phyloP scores from a whole-genome alignment of 2,329 filamentous ascomycete species.

The Fusarium sp. region DNA sequence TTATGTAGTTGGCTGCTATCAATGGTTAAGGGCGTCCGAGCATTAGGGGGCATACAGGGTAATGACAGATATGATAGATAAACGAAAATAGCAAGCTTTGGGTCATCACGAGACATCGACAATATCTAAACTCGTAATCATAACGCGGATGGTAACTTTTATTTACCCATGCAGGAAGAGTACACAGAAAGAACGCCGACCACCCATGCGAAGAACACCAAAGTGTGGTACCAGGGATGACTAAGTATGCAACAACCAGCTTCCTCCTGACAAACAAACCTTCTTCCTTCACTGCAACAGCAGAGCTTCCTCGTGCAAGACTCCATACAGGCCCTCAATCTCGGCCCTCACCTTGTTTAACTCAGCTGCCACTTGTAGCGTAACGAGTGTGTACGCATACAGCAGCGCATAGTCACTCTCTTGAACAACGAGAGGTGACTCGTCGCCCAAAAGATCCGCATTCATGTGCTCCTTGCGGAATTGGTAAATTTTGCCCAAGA shows the following conservation, averaged over 20 bases:
- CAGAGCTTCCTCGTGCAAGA: constrained; percentile 70
- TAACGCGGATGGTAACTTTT: constrained; percentile 1
- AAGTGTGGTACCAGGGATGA: neutral
- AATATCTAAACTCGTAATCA: neutral
- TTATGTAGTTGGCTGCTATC: neutral
- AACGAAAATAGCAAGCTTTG: neutral
- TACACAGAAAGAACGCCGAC: neutral
- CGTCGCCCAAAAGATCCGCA: constrained; percentile 40
- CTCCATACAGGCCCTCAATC: constrained; percentile 73
- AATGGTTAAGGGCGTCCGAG: constrained; percentile 17
- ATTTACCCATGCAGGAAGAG: neutral
- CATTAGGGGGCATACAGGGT: constrained; percentile 1
- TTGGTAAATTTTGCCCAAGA: constrained; percentile 88
- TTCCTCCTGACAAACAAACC: neutral
- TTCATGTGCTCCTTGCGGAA: constrained; percentile 78
- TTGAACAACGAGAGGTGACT: constrained; percentile 59
- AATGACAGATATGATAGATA: constrained; percentile 32
- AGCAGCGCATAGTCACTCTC: constrained; percentile 90
- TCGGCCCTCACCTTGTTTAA: constrained; percentile 70
- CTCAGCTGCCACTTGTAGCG: constrained; percentile 74
- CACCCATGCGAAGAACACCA: neutral
- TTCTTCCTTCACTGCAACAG: constrained; percentile 61
- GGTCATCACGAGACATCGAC: neutral
- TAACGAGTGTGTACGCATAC: constrained; percentile 87
- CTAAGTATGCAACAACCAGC: constrained; percentile 17